Evolutionary conservation across 352 stramenopile genomes (phyloP), one percentile per base, ranked within the genome.

Genomic region (Phytophthora quininea): DNA sequence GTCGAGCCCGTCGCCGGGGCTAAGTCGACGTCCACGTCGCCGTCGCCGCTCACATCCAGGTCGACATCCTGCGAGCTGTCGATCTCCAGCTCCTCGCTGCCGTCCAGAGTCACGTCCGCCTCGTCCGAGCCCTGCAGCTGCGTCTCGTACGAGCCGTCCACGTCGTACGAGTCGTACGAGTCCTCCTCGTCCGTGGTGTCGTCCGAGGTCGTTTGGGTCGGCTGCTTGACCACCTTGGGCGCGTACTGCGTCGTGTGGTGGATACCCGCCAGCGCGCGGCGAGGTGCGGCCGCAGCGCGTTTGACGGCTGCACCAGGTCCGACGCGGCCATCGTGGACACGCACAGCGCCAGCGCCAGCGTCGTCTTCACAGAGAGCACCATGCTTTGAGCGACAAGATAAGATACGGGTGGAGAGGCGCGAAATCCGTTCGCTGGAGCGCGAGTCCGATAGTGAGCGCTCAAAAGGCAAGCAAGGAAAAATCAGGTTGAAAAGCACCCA

Each of bases 351-450:
- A 81, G 45, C 29, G 66, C 66, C 12, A 81, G 29, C n/a, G 64
- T 76, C 55, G 72, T 78, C 58, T 76, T 76, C 45, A 76, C 58
- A 54, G 73, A 75, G 37, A 80, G 54, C 50, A 80, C 69, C 72
- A 77, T 80, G 55, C 32, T 71, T 37, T 24, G 9, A 46, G 19
- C 19, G 11, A 46, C 3, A 46, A 10, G 38, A 24, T 24, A 24
- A 24, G 19, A 24, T 24, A 24, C 19, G 19, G 19, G 19, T 24
- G 19, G 19, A 24, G 19, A 24, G 19, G 19, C 19, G 19, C 19
- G 19, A 24, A 24, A 24, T 24, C 19, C 19, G 19, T 40, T 1
- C 35, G 35, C 35, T 40, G 1, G 35, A 40, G 6, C 6, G 35
- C 35, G 35, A 40, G 35, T 40, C 35, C 10, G 35, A 40, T 40